A percentile compares a stretch with the other conserved stretches of the same genome.
phyloP scores from a whole-genome alignment of 164 flowering plant genomes.

The Chimonanthus salicifolius region DNA sequence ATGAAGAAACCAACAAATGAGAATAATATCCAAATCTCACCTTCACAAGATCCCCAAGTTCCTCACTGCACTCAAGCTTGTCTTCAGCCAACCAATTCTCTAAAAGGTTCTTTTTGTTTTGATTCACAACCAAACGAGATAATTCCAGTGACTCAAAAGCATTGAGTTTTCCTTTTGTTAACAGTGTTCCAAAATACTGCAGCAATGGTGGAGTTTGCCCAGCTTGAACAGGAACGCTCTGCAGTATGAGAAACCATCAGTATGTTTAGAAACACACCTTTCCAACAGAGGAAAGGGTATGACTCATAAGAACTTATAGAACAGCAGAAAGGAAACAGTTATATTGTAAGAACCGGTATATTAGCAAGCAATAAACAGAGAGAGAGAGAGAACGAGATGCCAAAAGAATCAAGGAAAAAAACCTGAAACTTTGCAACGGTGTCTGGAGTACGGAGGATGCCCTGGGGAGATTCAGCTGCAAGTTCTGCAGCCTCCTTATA shows the following conservation, averaged over 20 bases:
- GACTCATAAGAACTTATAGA: neutral
- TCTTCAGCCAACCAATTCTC: slow-evolving; percentile 99
- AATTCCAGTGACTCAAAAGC: slow-evolving; percentile 95
- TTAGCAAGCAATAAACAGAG: neutral
- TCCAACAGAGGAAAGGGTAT: neutral
- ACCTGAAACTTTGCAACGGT: slow-evolving; percentile 99
- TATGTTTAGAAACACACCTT: neutral
- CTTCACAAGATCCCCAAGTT: slow-evolving; percentile 99
- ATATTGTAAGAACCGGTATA: no score
- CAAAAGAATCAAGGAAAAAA: neutral
- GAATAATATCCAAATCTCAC: slow-evolving; percentile 24
- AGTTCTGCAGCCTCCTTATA: slow-evolving; percentile 99
- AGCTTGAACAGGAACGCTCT: slow-evolving; percentile 99
- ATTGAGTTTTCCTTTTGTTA: slow-evolving; percentile 94
- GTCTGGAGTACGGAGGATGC: slow-evolving; percentile 93
- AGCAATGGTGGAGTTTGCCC: slow-evolving; percentile 97
- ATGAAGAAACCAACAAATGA: neutral
- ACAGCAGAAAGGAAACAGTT: neutral
- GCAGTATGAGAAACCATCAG: slow-evolving; percentile 15
- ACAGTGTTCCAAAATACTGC: slow-evolving; percentile 92
- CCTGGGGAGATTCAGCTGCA: slow-evolving; percentile 99
- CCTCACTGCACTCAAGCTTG: slow-evolving; percentile 97
- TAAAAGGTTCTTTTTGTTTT: slow-evolving; percentile 91
- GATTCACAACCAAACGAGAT: slow-evolving; percentile 97
- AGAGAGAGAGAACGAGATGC: neutral